phyloP scores from a whole-genome alignment of 2,329 filamentous ascomycete species.

The Mollisia scopiformis region DNA sequence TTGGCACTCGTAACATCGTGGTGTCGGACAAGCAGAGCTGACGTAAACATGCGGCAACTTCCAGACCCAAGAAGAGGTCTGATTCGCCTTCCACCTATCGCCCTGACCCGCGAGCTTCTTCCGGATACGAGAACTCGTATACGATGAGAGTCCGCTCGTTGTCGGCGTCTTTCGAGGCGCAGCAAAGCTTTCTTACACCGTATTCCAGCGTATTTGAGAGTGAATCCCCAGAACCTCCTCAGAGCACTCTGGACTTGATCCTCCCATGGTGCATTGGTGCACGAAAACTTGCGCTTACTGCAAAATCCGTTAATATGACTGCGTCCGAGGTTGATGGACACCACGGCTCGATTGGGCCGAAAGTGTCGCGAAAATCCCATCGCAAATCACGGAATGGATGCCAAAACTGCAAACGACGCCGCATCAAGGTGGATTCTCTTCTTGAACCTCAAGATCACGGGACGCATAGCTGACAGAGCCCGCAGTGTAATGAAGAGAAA shows the following conservation, averaged over 20 bases:
- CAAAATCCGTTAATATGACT: background rate
- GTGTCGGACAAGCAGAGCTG: too few species aligned
- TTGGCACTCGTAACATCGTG: too few species aligned
- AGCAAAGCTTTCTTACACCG: background rate
- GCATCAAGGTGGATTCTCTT: conserved; percentile 24
- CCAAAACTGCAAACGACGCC: conserved; percentile 19
- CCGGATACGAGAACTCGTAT: background rate
- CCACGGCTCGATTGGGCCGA: background rate
- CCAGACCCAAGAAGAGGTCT: too few species aligned
- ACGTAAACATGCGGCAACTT: too few species aligned
- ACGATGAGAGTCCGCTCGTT: background rate
- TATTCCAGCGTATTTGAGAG: background rate
- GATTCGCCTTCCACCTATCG: background rate
- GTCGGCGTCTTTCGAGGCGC: background rate
- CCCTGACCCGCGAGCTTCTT: background rate
- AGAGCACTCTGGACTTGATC: too few species aligned
- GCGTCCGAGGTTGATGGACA: background rate
- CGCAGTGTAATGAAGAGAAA: conserved; percentile 27
- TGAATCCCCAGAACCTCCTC: background rate
- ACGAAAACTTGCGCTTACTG: too few species aligned
- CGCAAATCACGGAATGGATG: conserved; percentile 25
- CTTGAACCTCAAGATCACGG: background rate
- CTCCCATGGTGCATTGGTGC: too few species aligned
- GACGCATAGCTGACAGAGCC: background rate
- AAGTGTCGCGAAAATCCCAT: conserved; percentile 16